A percentile compares a stretch with the other conserved stretches of the same genome.
These are phyloP conservation scores for Murraya paniculata DNA, from an alignment of 345 rosid species.

Conservation along the genomic window DNA sequence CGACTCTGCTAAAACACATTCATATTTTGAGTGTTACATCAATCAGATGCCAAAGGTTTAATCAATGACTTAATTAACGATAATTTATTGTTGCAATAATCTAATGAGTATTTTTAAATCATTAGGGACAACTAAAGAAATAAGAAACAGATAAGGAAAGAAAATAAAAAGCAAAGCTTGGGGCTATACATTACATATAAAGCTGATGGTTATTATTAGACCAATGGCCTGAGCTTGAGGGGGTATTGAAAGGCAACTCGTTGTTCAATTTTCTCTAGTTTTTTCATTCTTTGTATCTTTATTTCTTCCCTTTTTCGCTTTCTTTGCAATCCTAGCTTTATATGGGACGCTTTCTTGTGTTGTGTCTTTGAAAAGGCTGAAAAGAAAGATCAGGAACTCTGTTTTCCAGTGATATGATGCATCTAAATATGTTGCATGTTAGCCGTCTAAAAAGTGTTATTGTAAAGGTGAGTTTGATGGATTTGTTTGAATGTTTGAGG, in stretches of 20 bases:
- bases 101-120: conserved; percentile 1
- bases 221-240: conserved; percentile 9
- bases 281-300: background rate
- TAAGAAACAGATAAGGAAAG: conserved; percentile 12
- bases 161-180: conserved; percentile 7
- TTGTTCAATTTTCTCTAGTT: background rate
- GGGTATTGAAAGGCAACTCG: conserved; percentile 20
- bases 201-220: conserved; percentile 17
- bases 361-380: conserved; percentile 24
- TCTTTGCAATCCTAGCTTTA: conserved; percentile 32
- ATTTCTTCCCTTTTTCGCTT: conserved; percentile 12
- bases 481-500: conserved; percentile 50
- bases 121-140: conserved; percentile 4
- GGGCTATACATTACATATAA: conserved; percentile 14
- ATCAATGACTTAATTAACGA: background rate
- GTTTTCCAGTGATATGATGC: conserved; percentile 38
- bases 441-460: conserved; percentile 23
- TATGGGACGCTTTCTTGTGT: conserved; percentile 32
- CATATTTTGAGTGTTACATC: background rate
- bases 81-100: background rate
- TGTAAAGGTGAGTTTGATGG: conserved; percentile 35
- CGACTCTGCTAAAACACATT: background rate
- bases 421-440: conserved; percentile 26
- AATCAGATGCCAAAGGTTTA: background rate
- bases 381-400: conserved; percentile 7